Percentiles rank a stretch among this genome's conserved stretches.
Conservation (phyloP, 768 basidiomycete genomes). For the Rhizopogon roseolus region DNA sequence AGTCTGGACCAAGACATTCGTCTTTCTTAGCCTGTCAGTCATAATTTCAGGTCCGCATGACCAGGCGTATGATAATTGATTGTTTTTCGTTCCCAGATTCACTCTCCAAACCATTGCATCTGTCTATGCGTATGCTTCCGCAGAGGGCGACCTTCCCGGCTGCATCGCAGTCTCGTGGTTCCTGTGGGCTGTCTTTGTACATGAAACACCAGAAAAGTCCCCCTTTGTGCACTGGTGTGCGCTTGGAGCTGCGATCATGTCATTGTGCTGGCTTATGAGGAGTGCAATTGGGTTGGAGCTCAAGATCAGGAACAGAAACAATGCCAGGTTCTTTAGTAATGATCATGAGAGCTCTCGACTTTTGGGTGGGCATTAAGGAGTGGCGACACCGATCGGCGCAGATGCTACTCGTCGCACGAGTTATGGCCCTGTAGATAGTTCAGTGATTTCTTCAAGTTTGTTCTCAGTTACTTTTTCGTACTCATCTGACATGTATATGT, state of each 20-base stretch:
- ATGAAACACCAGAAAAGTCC: slow-evolving; percentile 36
- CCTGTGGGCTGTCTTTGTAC: slow-evolving; percentile 59
- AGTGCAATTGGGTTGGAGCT: slow-evolving; percentile 37
- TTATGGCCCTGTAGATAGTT: not conserved
- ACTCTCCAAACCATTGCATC: slow-evolving; percentile 55
- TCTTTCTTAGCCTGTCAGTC: slow-evolving; percentile 51
- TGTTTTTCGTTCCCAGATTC: slow-evolving; percentile 26
- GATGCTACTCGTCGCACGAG: not conserved
- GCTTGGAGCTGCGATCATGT: slow-evolving; percentile 56
- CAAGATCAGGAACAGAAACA: slow-evolving; percentile 27
- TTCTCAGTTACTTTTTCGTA: not conserved
- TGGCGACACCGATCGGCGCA: not conserved
- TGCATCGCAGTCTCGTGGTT: slow-evolving; percentile 64
- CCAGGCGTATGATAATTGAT: not conserved
- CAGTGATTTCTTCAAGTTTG: slow-evolving; percentile 7
- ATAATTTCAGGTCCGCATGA: not conserved
- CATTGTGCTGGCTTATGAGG: slow-evolving; percentile 61
- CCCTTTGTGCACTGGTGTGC: slow-evolving; percentile 67
- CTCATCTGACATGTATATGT: not conserved
- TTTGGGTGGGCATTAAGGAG: slow-evolving; percentile 21
- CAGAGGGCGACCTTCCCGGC: slow-evolving; percentile 65
- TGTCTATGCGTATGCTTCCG: slow-evolving; percentile 60
- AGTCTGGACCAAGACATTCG: slow-evolving; percentile 58
- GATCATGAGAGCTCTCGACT: slow-evolving; percentile 26
- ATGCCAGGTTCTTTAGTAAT: slow-evolving; percentile 18